Base-by-base conservation (phyloP, 345 rosid genomes). In the Cochlearia excelsa region DNA sequence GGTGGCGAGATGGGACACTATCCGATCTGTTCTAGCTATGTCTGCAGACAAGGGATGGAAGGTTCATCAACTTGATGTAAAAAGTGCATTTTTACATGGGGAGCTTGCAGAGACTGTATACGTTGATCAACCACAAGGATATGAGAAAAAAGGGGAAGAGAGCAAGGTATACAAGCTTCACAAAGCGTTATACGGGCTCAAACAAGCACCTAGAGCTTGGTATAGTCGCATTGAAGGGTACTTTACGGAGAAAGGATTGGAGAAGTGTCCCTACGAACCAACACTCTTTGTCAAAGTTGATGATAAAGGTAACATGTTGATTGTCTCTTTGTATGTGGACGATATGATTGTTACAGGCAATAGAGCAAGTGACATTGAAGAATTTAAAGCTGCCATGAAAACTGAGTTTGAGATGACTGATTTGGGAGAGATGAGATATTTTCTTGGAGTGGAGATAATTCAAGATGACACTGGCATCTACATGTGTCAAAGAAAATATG, bases 101-200 rank as follows among this genome's bases (percentile, higher is more conserved):
- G 60, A 56, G 31, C 16, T 51, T 4, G 31, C 8, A 1, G 6
- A 51, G 7, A 35, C 28, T 1, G 8, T 51, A 9, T 56, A 35
- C 16, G 46, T 56, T 26, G 60, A 56, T n/a, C 60, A 56, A 2
- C 60, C 60, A 5, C 28, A 37, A 51, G 56, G 51, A 5, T 46
- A 26, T 46, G 30, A 26, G 51, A 26, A 26, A 10, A 27, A 26
- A 5, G 10, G 51, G 4, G 26, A 44, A n/a, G 47, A 44, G 16
- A 1, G 2, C 1, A 6, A 44, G 4, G 54, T 50, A 1, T 50
- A 50, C 37, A 50, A 31, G 54, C 26, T 48, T 4, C 27, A 27
- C 2, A 48, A 48, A n/a, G 52, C 33, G 0, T 29, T 48, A 6
- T 48, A 48, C 5, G 54, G 54, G 23, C 26, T 50, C 23, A 50